Base-by-base conservation (phyloP, 306 rosid species). In the Trichosanthes cucumerina region DNA sequence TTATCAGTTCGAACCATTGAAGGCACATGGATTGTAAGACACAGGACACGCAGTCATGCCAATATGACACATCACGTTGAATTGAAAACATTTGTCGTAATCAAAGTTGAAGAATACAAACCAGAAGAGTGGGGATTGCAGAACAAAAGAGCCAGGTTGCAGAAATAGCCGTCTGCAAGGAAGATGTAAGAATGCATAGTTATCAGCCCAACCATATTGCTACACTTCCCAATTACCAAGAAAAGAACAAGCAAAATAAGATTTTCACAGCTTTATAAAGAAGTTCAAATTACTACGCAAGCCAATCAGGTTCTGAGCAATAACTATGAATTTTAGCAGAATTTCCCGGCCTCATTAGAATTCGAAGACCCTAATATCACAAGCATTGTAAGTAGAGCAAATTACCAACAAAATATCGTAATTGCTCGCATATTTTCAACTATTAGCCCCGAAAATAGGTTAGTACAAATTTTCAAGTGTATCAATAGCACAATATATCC, bases 91-190 rank as follows among this genome's bases (percentile, higher is more conserved):
- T 12, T 24, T 5, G 15, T 6, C 75, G 15, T 2, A 13, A 36
- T 73, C 24, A 23, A 78, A 63, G 76, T 44, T 16, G 23, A 50
- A 34, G 76, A 50, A 43, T 39, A 85, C 92, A 71, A 84, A 95
- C 99, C 97, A 95, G 89, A 70, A 95, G 91, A 44, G 97, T 46
- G 6, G 99, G 97, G 74, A 95, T 91, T 18, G 96, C 99, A 71
- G 97, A 95, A 83, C 84, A 88, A 64, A 95, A 91, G 44, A 95
- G 90, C 97, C 96, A 92, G 62, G 96, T 85, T 8, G 97, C 86
- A 60, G 90, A 85, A 80, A 92, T 82, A n/a, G 96, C 96, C 34
- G 86, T 87, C 99, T 95, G 74, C 82, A 84, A 38, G 7, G 23
- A 59, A 58, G 53, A 49, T 59, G 0, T 41, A 53, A 14, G 16